Evolutionary conservation across 768 basidiomycete species (phyloP).

Genomic region (Suillus variegatus): DNA sequence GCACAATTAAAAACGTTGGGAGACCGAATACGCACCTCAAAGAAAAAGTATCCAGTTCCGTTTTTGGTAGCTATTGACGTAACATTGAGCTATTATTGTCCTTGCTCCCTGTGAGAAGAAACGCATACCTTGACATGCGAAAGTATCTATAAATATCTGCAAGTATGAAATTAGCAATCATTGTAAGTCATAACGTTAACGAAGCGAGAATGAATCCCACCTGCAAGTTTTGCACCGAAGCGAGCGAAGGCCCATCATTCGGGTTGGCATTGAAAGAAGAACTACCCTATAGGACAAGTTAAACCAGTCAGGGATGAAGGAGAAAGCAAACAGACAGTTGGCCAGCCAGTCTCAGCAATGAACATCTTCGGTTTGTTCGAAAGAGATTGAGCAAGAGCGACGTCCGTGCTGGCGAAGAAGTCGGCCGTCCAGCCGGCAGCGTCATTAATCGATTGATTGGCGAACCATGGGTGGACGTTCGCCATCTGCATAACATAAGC

Average conservation of each 20-base stretch:
- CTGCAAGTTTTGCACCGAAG: slow-evolving; percentile 64
- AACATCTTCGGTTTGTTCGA: slow-evolving; percentile 80
- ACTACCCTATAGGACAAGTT: slow-evolving; percentile 46
- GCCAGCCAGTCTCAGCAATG: slow-evolving; percentile 95
- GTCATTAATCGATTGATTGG: slow-evolving; percentile 62
- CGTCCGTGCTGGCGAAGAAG: slow-evolving; percentile 75
- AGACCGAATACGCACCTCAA: slow-evolving; percentile 50
- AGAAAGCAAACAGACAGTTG: slow-evolving; percentile 50
- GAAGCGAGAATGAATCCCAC: slow-evolving; percentile 24
- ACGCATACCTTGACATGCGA: slow-evolving; percentile 59
- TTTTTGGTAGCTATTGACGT: slow-evolving; percentile 67
- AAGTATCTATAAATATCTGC: slow-evolving; percentile 81
- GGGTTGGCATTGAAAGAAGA: slow-evolving; percentile 53
- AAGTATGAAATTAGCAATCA: slow-evolving; percentile 13
- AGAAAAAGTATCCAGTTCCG: slow-evolving; percentile 85
- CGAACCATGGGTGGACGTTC: slow-evolving; percentile 95
- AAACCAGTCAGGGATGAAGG: slow-evolving; percentile 2
- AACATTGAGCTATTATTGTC: slow-evolving; percentile 12
- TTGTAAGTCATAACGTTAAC: neutral
- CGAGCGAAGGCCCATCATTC: slow-evolving; percentile 67
- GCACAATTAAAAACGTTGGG: neutral
- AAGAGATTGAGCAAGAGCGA: slow-evolving; percentile 52
- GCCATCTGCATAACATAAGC: slow-evolving; percentile 55
- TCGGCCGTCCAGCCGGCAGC: slow-evolving; percentile 80
- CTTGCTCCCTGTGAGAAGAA: neutral